Percentiles rank a stretch among this genome's conserved stretches.
Evolutionary conservation across 139 green algal species (phyloP).

Genomic region (Picochlorum costavermella): DNA sequence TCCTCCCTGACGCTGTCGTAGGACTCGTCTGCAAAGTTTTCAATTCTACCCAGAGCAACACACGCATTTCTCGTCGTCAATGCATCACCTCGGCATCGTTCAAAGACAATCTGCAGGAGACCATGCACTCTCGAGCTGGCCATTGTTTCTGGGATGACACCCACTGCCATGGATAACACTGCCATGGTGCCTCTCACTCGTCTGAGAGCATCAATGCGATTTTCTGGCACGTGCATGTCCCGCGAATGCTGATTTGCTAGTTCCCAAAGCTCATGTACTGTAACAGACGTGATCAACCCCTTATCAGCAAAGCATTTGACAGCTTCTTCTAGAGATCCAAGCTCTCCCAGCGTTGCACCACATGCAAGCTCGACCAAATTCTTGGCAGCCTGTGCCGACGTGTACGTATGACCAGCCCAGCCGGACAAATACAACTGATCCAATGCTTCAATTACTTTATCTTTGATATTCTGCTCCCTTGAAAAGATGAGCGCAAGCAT

Average conservation of each 20-base stretch:
- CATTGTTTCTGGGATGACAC: constrained; percentile 33
- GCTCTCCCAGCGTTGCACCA: constrained; percentile 54
- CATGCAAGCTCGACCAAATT: constrained; percentile 50
- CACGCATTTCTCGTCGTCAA: constrained; percentile 51
- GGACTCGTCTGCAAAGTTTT: constrained; percentile 12
- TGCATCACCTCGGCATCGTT: constrained; percentile 25
- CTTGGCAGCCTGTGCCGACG: constrained; percentile 31
- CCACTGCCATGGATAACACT: constrained; percentile 54
- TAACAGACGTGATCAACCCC: constrained; percentile 25
- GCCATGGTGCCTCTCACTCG: constrained; percentile 41
- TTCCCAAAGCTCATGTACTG: constrained; percentile 31
- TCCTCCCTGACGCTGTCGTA: constrained; percentile 14
- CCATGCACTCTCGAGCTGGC: constrained; percentile 24
- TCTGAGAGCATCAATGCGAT: constrained; percentile 6
- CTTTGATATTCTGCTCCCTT: constrained; percentile 49
- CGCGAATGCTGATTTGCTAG: constrained; percentile 6
- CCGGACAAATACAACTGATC: constrained; percentile 53
- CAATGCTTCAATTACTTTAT: constrained; percentile 66
- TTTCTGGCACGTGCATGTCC: not conserved
- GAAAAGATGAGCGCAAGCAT: constrained; percentile 85
- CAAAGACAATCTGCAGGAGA: constrained; percentile 39
- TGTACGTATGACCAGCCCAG: constrained; percentile 17
- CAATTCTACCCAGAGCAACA: constrained; percentile 28
- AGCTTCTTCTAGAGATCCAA: constrained; percentile 63
- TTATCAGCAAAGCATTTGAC: constrained; percentile 33